Conservation (phyloP, 2,329 filamentous ascomycete genomes). For the Nemania abortiva region DNA sequence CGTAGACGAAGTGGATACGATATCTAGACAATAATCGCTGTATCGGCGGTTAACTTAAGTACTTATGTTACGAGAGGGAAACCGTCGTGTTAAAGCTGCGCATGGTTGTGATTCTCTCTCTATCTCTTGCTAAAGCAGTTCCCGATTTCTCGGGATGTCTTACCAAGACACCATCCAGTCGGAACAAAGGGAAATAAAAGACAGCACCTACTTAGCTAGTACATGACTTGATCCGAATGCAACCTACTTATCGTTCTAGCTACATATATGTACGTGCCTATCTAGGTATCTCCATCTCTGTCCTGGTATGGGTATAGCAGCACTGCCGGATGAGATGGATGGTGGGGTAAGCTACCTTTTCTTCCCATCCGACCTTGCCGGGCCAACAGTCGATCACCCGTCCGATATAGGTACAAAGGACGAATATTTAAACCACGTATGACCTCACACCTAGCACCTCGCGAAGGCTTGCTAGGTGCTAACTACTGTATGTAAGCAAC, state of each 20-base stretch:
- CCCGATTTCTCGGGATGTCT: slow-evolving; percentile 11
- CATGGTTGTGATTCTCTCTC: too few relatives aligned
- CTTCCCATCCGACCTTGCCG: slow-evolving; percentile 8
- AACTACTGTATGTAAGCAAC: not conserved
- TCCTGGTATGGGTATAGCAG: not conserved
- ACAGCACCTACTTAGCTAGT: not conserved
- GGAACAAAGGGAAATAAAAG: slow-evolving; percentile 2
- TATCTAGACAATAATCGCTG: too few relatives aligned
- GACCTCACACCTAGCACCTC: too few relatives aligned
- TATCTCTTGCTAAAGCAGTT: not conserved
- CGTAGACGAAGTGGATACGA: too few relatives aligned
- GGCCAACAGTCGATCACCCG: not conserved
- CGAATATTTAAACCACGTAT: too few relatives aligned
- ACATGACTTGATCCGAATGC: slow-evolving; percentile 5
- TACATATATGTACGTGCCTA: not conserved
- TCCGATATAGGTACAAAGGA: too few relatives aligned
- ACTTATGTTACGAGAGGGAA: too few relatives aligned
- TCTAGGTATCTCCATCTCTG: not conserved
- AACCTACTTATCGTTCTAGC: slow-evolving; percentile 17
- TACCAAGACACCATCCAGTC: not conserved
- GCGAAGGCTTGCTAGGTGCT: too few relatives aligned
- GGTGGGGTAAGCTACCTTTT: slow-evolving; percentile 20
- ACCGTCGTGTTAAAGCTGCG: not conserved
- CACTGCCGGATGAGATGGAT: slow-evolving; percentile 4
- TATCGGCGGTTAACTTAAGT: too few relatives aligned